Conservation (phyloP, 2,329 filamentous ascomycete species). For the Cladosporium sphaerospermum region DNA sequence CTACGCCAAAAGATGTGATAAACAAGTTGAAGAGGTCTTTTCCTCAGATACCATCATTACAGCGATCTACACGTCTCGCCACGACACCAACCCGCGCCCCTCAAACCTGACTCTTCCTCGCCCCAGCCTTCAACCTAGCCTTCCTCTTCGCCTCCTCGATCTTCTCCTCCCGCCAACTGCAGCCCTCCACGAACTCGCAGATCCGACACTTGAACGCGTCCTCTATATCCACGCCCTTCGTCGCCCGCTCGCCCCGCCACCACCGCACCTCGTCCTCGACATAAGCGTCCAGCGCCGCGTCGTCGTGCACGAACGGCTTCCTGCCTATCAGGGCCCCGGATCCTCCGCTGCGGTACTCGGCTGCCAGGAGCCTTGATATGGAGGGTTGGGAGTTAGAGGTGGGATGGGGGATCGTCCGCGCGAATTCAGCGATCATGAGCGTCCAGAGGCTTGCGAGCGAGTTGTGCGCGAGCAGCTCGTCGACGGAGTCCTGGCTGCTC, state of each 20-base stretch:
- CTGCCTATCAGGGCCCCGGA: slow-evolving; percentile 50
- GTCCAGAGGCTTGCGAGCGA: slow-evolving; percentile 55
- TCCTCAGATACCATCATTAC: too few relatives aligned
- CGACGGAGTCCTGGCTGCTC: slow-evolving; percentile 41
- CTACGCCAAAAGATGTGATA: too few relatives aligned
- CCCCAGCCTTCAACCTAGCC: slow-evolving; percentile 18
- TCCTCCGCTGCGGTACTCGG: slow-evolving; percentile 47
- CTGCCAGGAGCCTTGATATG: slow-evolving; percentile 52
- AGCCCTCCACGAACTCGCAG: slow-evolving; percentile 76
- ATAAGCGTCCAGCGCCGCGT: slow-evolving; percentile 57
- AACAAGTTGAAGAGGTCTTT: too few relatives aligned
- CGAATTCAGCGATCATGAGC: slow-evolving; percentile 57
- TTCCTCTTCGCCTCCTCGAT: slow-evolving; percentile 50
- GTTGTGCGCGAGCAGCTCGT: slow-evolving; percentile 52
- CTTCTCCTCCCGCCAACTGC: slow-evolving; percentile 68
- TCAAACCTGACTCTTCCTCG: slow-evolving; percentile 20
- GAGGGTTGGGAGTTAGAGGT: slow-evolving; percentile 24
- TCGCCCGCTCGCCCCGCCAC: slow-evolving; percentile 73
- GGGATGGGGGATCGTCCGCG: slow-evolving; percentile 30
- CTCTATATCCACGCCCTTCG: slow-evolving; percentile 70
- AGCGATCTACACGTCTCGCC: too few relatives aligned
- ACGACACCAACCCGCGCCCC: too few relatives aligned
- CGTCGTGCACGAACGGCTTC: slow-evolving; percentile 61
- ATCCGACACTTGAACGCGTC: slow-evolving; percentile 83
- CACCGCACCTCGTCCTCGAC: slow-evolving; percentile 67